These are phyloP conservation scores for Echites panduratus DNA, from an alignment of 257 asterid species.

Conservation along the genomic window DNA sequence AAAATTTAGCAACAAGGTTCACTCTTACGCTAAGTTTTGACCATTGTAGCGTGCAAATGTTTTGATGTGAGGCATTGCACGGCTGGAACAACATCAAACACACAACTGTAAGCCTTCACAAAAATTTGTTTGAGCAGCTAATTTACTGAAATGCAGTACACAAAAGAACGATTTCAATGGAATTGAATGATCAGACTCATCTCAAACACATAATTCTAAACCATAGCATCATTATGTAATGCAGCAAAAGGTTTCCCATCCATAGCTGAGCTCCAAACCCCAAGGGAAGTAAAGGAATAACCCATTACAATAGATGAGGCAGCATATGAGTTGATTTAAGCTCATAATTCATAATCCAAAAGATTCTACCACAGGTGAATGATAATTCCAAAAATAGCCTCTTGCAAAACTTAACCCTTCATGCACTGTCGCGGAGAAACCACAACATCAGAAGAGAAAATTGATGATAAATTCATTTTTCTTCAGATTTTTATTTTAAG, in stretches of 20 bases:
- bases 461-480: neutral
- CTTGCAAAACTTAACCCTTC: neutral
- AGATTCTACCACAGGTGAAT: neutral
- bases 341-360: neutral
- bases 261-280: neutral
- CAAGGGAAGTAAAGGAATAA: neutral
- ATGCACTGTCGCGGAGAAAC: neutral
- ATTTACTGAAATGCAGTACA: neutral
- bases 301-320: neutral
- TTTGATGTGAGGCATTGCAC: slow-evolving; percentile 99
- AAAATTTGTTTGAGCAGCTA: slow-evolving; percentile 2
- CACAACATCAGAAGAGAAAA: neutral
- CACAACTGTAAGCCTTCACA: slow-evolving; percentile 15
- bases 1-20: slow-evolving; percentile 7
- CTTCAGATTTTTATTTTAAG: neutral
- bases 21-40: slow-evolving; percentile 86
- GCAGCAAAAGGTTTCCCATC: neutral
- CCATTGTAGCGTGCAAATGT: slow-evolving; percentile 81
- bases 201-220: neutral
- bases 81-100: slow-evolving; percentile 43
- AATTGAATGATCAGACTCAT: neutral
- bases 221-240: neutral
- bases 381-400: neutral
- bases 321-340: neutral
- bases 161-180: slow-evolving; percentile 3